Evolutionary conservation across 768 basidiomycete species (phyloP), one percentile per base, ranked within the genome.

Genomic region (Myochromella boudieri): DNA sequence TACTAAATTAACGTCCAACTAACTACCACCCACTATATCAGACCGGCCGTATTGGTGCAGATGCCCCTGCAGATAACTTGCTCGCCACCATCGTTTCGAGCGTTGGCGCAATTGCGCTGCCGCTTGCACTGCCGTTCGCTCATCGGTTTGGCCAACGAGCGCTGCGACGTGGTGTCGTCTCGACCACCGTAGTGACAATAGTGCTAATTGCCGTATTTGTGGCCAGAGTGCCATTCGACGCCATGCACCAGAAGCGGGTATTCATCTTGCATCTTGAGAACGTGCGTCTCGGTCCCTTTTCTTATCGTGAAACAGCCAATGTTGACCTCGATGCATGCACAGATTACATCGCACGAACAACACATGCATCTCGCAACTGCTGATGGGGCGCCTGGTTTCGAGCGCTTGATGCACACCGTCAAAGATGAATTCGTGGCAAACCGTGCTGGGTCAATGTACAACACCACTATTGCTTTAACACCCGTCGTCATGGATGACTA

Each of bases 231-330:
- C 82, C 87, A 0, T 98, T 94, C 61, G 93, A 97, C 57, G 64
- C 59, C 12, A 81, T 82, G 75, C 95, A 97, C 61, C 95, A 93
- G 56, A 91, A 91, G 67, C 72, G 95, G 44, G 39, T 95, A 39
- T 94, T 91, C 57, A 76, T 93, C 26, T 66, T 97, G 32, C 85
- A 92, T 59, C 73, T 84, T 53, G 91, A 95, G 65, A 91, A 97
- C 57, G 93, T 93, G 61, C 56, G 84, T 57, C 11, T n/a, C 9
- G 20, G 25, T 10, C 10, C 4, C 8, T 43, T 27, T 20, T n/a
- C 2, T 17, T 29, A 12, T 21, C 46, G 12, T 42, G 37, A 28
- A 3, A 42, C 17, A 12, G 17, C 18, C 26, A 11, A 9, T 36
- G 5, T 5, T 36, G 31, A 37, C 27, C 29, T 37, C 10, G 21